These are phyloP conservation scores for Pichia sp. DNA, from an alignment of 1,139 yeast species.

Conservation along the genomic window DNA sequence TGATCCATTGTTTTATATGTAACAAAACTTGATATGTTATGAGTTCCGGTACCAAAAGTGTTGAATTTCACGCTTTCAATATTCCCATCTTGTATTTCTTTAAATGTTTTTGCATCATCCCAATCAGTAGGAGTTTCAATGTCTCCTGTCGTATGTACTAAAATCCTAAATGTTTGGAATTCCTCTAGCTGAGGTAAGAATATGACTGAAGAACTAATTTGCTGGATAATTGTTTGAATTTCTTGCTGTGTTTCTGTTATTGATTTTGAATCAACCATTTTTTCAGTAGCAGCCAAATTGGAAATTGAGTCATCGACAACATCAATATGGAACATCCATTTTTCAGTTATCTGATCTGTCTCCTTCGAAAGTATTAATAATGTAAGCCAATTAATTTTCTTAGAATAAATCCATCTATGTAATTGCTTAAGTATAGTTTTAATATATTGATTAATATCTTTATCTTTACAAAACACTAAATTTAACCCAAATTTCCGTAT, in stretches of 20 bases:
- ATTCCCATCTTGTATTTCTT: constrained; percentile 43
- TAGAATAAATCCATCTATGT: constrained; percentile 74
- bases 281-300: neutral
- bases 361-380: constrained; percentile 66
- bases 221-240: constrained; percentile 80
- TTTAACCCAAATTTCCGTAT: constrained; percentile 80
- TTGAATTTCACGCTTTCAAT: constrained; percentile 67
- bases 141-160: constrained; percentile 75
- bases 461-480: constrained; percentile 66
- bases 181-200: constrained; percentile 66
- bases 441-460: constrained; percentile 69
- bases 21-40: constrained; percentile 70
- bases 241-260: constrained; percentile 57
- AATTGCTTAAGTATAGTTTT: constrained; percentile 66
- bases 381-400: constrained; percentile 62
- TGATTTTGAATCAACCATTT: neutral
- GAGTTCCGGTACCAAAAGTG: constrained; percentile 62
- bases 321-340: constrained; percentile 80
- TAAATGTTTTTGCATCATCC: constrained; percentile 46
- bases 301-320: constrained; percentile 20
- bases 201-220: constrained; percentile 82
- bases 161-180: constrained; percentile 75
- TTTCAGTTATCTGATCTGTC: constrained; percentile 57
- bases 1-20: constrained; percentile 43
- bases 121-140: constrained; percentile 76